Conservation (phyloP, 2,329 filamentous ascomycete species). For the Ceratocystis papillata region DNA sequence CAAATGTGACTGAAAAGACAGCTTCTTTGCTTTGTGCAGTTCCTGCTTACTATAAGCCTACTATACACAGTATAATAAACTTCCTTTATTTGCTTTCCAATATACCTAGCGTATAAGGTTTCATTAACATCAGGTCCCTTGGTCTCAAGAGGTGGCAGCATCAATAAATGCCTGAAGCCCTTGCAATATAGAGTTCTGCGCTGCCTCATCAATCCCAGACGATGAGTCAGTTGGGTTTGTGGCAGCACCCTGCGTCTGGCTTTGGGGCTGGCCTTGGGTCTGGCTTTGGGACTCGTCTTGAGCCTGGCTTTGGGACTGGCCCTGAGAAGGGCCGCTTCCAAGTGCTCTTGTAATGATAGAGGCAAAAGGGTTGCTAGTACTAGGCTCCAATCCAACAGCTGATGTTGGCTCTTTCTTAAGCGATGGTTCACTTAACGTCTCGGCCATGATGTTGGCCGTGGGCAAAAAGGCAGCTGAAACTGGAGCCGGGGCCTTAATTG, state of each 20-base stretch:
- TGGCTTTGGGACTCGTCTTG: neutral
- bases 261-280: neutral
- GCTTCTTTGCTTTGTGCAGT: neutral
- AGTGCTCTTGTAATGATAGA: slow-evolving; percentile 8
- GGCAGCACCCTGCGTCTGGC: neutral
- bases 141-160: slow-evolving; percentile 18
- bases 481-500: slow-evolving; percentile 19
- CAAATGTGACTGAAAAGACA: neutral
- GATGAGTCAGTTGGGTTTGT: neutral
- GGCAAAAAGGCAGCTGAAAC: slow-evolving; percentile 15
- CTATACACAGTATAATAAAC: neutral
- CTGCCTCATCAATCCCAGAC: slow-evolving; percentile 6
- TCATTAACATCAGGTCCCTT: neutral
- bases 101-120: neutral
- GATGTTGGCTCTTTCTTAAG: neutral
- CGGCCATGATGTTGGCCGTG: slow-evolving; percentile 6
- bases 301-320: neutral
- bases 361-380: slow-evolving; percentile 7
- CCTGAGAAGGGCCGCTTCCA: neutral
- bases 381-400: neutral
- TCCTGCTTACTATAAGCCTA: neutral
- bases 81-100: neutral
- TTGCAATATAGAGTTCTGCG: slow-evolving; percentile 17
- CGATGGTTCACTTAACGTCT: neutral
- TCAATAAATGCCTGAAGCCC: slow-evolving; percentile 24